Percentiles rank a stretch among this genome's conserved stretches.
Conservation (phyloP, 768 basidiomycete species). For the Sutorius australiensis region DNA sequence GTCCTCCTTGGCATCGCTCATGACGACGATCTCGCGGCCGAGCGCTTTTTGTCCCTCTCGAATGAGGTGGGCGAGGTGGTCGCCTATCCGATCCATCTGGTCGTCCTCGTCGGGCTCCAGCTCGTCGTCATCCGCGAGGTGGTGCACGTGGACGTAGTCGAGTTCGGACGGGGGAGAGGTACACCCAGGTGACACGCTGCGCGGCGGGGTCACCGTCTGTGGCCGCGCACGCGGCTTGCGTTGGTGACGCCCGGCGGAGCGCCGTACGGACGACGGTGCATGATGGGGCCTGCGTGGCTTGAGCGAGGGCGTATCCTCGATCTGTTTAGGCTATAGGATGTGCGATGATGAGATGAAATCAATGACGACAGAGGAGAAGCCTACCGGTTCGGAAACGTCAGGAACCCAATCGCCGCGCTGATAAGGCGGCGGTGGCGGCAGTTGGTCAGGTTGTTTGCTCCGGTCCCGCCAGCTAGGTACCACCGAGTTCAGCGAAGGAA, state of each 20-base stretch:
- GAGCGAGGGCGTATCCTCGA: constrained; percentile 37
- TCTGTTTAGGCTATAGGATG: constrained; percentile 24
- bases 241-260: constrained; percentile 32
- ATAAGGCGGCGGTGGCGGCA: constrained; percentile 62
- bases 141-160: constrained; percentile 34
- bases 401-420: constrained; percentile 58
- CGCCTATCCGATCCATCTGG: constrained; percentile 84
- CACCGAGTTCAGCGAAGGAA: background rate
- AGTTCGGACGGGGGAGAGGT: constrained; percentile 40
- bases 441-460: constrained; percentile 49
- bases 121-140: constrained; percentile 32
- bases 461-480: constrained; percentile 69
- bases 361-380: constrained; percentile 5
- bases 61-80: constrained; percentile 64
- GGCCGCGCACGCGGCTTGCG: constrained; percentile 32
- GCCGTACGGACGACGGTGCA: constrained; percentile 30
- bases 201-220: constrained; percentile 25
- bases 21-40: constrained; percentile 71
- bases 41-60: constrained; percentile 77
- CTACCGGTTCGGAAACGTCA: constrained; percentile 35
- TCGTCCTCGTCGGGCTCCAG: constrained; percentile 38
- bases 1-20: constrained; percentile 70
- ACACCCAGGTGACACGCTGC: constrained; percentile 23
- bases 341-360: constrained; percentile 19
- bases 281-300: constrained; percentile 38